Percentiles rank a stretch among this genome's conserved stretches.
These are phyloP conservation scores for Malassezia vespertilionis DNA, from an alignment of 1,284 basidiomycete genomes.

Conservation along the genomic window DNA sequence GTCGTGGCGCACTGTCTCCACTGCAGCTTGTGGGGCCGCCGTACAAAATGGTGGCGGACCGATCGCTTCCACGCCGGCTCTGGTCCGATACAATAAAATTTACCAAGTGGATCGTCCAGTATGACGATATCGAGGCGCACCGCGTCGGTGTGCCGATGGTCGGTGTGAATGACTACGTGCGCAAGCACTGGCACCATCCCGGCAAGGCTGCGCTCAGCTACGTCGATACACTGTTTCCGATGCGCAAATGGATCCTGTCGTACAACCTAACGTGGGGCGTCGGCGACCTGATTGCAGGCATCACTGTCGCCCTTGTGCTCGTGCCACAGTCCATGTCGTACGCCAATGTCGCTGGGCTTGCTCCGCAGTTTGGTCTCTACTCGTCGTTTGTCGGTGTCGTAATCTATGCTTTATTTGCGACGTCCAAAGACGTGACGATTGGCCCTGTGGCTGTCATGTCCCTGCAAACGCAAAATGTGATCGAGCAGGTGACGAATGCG, in stretches of 20 bases:
- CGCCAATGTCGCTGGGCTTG: conserved; percentile 68
- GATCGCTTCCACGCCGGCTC: no score
- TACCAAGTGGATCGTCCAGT: conserved; percentile 24
- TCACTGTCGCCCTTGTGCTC: conserved; percentile 48
- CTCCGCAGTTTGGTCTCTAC: conserved; percentile 82
- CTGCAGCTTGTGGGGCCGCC: no score
- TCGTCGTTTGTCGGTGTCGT: conserved; percentile 83
- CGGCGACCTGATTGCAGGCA: conserved; percentile 48
- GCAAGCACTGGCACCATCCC: conserved; percentile 25
- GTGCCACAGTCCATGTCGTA: conserved; percentile 51
- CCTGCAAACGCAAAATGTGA: conserved; percentile 63
- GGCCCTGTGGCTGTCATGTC: conserved; percentile 74
- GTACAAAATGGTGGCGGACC: no score
- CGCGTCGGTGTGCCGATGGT: conserved; percentile 43
- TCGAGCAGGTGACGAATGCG: conserved; percentile 21
- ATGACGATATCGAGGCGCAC: conserved; percentile 39
- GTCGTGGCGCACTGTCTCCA: no score
- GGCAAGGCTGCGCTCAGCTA: conserved; percentile 25
- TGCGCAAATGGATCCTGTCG: conserved; percentile 46
- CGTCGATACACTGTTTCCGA: conserved; percentile 43
- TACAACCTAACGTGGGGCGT: conserved; percentile 47
- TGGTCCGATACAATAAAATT: background rate
- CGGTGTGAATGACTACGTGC: conserved; percentile 33
- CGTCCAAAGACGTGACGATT: conserved; percentile 47
- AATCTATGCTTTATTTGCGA: conserved; percentile 54